phyloP scores from a whole-genome alignment of 768 basidiomycete species.

The Tulasnella sp. region DNA sequence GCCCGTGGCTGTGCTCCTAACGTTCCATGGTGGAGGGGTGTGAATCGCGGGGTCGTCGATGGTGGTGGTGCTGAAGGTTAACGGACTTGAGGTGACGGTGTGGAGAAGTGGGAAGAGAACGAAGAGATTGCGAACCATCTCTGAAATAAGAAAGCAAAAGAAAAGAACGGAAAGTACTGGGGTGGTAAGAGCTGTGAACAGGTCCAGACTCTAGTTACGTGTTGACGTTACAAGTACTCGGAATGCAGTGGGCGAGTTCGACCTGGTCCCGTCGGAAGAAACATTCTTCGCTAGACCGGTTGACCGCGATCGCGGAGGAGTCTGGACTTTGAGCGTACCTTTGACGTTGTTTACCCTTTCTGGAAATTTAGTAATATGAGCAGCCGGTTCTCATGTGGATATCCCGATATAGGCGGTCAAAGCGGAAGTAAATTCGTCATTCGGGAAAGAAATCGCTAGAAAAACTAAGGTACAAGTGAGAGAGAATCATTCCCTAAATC shows the following conservation, averaged over 20 bases:
- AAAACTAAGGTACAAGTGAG: too few species aligned
- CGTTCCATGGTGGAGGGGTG: not conserved
- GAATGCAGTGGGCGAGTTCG: not conserved
- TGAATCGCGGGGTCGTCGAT: not conserved
- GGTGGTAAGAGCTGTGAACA: not conserved
- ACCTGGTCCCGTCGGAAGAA: not conserved
- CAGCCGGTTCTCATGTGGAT: too few species aligned
- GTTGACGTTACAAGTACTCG: not conserved
- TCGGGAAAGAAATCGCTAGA: too few species aligned
- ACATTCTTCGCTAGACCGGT: not conserved
- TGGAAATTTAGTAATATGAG: too few species aligned
- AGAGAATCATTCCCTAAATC: not conserved
- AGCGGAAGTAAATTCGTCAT: too few species aligned
- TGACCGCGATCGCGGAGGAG: not conserved
- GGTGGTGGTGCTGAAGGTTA: not conserved
- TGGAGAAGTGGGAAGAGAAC: not conserved
- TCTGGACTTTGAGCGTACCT: too few species aligned
- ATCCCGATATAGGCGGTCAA: too few species aligned
- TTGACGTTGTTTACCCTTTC: too few species aligned
- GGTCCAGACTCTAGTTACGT: not conserved
- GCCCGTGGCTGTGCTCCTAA: not conserved
- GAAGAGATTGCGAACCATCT: not conserved
- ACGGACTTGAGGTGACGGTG: not conserved
- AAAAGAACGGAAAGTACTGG: not conserved
- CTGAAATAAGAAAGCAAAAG: too few species aligned